These are phyloP conservation scores for Coemansia sp. DNA, from an alignment of 192 early-diverging fungal genomes.

Conservation along the genomic window DNA sequence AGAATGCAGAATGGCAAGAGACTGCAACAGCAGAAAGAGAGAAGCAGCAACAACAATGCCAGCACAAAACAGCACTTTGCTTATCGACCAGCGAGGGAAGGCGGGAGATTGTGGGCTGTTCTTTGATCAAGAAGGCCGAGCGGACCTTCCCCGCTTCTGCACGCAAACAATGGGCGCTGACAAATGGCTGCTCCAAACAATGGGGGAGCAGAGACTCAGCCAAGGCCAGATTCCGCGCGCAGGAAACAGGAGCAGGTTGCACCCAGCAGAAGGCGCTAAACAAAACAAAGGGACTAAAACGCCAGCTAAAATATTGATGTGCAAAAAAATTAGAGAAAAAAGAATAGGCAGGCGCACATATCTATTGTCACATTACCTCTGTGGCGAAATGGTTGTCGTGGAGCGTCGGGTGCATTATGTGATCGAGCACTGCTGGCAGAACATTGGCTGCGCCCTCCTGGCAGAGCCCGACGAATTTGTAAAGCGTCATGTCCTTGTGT, in stretches of 20 bases:
- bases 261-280: not conserved
- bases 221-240: not conserved
- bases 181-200: not conserved
- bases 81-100: not conserved
- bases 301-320: not conserved
- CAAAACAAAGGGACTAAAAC: not conserved
- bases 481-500: constrained; percentile 67
- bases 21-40: not conserved
- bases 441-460: constrained; percentile 72
- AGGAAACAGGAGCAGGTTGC: not conserved
- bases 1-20: not conserved
- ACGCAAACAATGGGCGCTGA: not conserved
- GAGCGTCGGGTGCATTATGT: constrained; percentile 76
- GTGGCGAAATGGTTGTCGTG: constrained; percentile 75
- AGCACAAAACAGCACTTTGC: too few relatives aligned
- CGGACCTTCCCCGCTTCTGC: not conserved
- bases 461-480: constrained; percentile 69
- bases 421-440: constrained; percentile 79
- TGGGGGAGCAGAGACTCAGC: too few relatives aligned
- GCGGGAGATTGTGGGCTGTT: not conserved
- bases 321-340: constrained; percentile 8
- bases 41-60: too few relatives aligned
- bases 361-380: constrained; percentile 60
- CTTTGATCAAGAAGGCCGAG: not conserved
- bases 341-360: constrained; percentile 6